Base-by-base conservation (phyloP, 805 yeast species). In the Yamadazyma scolyti region DNA sequence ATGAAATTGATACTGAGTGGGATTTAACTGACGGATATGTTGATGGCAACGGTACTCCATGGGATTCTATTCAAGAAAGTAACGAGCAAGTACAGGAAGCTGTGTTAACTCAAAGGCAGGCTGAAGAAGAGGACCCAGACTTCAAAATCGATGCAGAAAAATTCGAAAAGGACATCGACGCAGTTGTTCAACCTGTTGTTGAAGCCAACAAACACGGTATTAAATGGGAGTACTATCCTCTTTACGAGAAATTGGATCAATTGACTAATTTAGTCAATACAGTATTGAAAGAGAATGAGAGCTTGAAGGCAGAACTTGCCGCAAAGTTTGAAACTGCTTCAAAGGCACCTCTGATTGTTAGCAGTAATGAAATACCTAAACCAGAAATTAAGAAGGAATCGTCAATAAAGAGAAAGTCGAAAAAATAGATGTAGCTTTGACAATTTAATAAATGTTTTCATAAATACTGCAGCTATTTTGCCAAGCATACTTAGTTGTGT, bases 1-100 rank as follows among this genome's bases (percentile, higher is more conserved):
- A 83, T 50, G 90, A 82, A 48, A 46, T 63, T 13, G 85, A 86
- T 47, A 71, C 79, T 6, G 89, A 81, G 46, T 86, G 95, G 95
- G 86, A 82, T 42, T 64, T 86, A 43, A 73, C 81, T 6, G 95
- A 85, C 55, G 95, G 95, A 0, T 85, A 53, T 40, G 54, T 55
- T 17, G 58, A 44, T n/a, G 66, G 59, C 18, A 48, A 47, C n/a
- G 40, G 40, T 6, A 34, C 36, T 19, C 54, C 63, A 14, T 53
- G 60, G 60, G 68, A 61, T 23, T 64, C 61, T 2, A 55, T 65
- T 30, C 54, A 61, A 34, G 61, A 56, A 33, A 44, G 65, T 15
- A 47, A 61, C 38, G 61, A 61, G 20, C 74, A 66, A 28, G 52
- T 64, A 13, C 43, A 46, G 16, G 51, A 54, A 27, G 59, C 55